phyloP scores from a whole-genome alignment of 345 rosid species.

The Conringia planisiliqua region DNA sequence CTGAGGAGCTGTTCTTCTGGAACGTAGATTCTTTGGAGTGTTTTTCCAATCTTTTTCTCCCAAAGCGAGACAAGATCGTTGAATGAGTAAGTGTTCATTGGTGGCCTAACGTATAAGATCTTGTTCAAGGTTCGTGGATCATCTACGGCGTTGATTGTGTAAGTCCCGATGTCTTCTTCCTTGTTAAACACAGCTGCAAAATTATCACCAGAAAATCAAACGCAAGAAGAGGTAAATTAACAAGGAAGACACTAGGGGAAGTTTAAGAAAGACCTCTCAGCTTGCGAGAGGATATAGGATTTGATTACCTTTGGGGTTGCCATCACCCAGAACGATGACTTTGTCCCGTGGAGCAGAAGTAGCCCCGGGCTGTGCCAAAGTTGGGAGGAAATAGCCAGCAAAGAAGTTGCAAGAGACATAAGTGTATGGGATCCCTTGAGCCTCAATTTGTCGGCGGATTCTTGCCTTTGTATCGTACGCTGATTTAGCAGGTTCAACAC shows the following conservation, averaged over 20 bases:
- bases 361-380: slow-evolving; percentile 43
- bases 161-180: slow-evolving; percentile 49
- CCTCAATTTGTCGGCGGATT: slow-evolving; percentile 44
- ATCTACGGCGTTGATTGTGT: slow-evolving; percentile 49
- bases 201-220: not conserved
- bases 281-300: not conserved
- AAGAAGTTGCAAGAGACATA: slow-evolving; percentile 47
- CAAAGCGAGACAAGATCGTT: slow-evolving; percentile 55
- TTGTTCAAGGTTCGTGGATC: slow-evolving; percentile 61
- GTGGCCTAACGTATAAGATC: slow-evolving; percentile 47
- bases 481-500: slow-evolving; percentile 52
- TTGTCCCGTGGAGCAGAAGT: slow-evolving; percentile 46
- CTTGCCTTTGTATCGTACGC: slow-evolving; percentile 38
- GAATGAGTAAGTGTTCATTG: slow-evolving; percentile 46
- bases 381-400: slow-evolving; percentile 44
- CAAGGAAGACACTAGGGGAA: too few relatives aligned
- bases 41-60: slow-evolving; percentile 59
- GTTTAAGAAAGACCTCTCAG: not conserved
- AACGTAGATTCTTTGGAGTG: slow-evolving; percentile 45
- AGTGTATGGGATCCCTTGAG: slow-evolving; percentile 47
- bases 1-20: slow-evolving; percentile 53
- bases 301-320: slow-evolving; percentile 47
- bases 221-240: not conserved
- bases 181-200: slow-evolving; percentile 45
- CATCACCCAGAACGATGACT: slow-evolving; percentile 53